phyloP scores from a whole-genome alignment of 176 grass and related monocot species.

The Hordeum marinum region DNA sequence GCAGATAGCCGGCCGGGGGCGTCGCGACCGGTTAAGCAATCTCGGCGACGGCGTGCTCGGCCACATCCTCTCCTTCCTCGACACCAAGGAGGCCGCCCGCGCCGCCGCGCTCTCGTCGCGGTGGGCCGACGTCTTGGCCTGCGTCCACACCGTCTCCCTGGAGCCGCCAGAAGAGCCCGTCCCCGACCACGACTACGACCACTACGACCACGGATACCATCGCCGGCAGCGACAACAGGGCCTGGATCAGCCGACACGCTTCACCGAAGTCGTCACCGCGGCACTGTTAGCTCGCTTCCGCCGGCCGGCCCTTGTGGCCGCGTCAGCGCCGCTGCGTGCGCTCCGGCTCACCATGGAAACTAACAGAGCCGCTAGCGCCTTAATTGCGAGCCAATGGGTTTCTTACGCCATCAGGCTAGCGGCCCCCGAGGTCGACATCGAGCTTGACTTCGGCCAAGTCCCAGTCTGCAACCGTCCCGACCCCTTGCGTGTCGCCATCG shows the following conservation, averaged over 20 bases:
- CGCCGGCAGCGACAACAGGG: background rate
- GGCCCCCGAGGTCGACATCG: background rate
- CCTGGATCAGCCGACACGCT: background rate
- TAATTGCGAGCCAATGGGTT: background rate
- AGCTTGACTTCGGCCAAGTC: too few relatives aligned
- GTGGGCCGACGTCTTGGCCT: background rate
- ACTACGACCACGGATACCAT: background rate
- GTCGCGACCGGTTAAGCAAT: background rate
- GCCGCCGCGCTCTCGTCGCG: background rate
- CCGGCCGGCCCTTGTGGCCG: background rate
- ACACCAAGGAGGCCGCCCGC: background rate
- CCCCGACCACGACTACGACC: background rate
- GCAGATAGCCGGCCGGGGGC: background rate
- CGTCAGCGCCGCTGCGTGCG: background rate
- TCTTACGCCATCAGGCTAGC: background rate
- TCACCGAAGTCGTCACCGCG: background rate
- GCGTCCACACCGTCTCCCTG: conserved; percentile 6
- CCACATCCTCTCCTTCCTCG: conserved; percentile 28
- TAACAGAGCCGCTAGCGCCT: background rate
- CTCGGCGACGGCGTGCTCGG: background rate
- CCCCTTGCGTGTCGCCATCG: too few relatives aligned
- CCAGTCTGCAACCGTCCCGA: too few relatives aligned
- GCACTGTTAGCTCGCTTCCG: background rate
- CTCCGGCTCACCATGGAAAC: background rate
- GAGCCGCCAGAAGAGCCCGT: background rate